Evolutionary conservation across 352 stramenopile genomes (phyloP).

Genomic region (Lagenidium sp.): DNA sequence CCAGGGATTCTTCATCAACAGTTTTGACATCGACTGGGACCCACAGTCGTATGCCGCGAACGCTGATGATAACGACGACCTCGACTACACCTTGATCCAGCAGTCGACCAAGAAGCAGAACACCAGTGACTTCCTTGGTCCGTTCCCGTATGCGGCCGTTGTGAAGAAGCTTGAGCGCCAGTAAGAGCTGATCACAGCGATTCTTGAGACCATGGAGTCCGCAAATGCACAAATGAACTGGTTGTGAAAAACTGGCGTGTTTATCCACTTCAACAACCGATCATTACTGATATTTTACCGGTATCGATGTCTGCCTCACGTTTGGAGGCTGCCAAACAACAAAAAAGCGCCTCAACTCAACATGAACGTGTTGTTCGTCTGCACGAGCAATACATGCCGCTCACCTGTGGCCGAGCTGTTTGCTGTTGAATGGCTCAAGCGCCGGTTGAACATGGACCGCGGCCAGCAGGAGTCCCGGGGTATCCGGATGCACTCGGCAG

Average conservation of each 20-base stretch:
- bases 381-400: constrained; percentile 80
- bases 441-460: constrained; percentile 51
- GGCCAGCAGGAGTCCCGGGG: constrained; percentile 59
- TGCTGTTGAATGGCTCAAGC: constrained; percentile 70
- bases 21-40: constrained; percentile 68
- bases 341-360: background rate
- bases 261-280: background rate
- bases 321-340: no score
- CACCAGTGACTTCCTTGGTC: constrained; percentile 57
- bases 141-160: constrained; percentile 63
- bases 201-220: no score
- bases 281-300: no score
- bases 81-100: constrained; percentile 64
- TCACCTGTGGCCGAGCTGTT: constrained; percentile 72
- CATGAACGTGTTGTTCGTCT: constrained; percentile 82
- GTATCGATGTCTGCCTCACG: background rate
- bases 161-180: constrained; percentile 34
- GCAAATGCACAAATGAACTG: no score
- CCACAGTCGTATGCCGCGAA: constrained; percentile 59
- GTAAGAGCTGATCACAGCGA: no score
- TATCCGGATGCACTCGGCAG: constrained; percentile 58
- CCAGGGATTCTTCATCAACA: constrained; percentile 79
- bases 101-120: constrained; percentile 61
- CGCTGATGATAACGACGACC: constrained; percentile 26
- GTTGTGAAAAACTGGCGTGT: no score